Base-by-base conservation (phyloP, 2,329 filamentous ascomycete species). In the Phialemonium atrogriseum region DNA sequence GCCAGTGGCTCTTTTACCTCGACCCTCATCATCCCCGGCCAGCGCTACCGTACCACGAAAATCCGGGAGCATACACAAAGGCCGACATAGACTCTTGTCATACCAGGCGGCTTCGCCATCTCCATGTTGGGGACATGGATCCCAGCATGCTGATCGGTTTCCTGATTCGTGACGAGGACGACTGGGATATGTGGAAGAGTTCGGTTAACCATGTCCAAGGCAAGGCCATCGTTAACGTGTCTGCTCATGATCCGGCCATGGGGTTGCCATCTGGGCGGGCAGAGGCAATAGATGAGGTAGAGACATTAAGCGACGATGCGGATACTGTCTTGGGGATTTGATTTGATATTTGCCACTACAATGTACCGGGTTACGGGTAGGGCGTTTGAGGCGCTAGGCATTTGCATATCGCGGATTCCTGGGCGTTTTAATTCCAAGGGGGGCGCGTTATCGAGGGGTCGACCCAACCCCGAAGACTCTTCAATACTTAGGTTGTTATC, bases 111-210 rank as follows among this genome's bases (percentile, higher is more conserved):
- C 62, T 98, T 12, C 77, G 89, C 22, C 74, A 83, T 34, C 68
- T 98, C 18, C 80, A 91, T 44, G 71, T 98, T 29, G 77, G 78
- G 37, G 88, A 96, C 50, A 91, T 98, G 84, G 91, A 98, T 48
- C 91, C 91, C 0, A 95, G 87, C 50, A 98, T 98, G 91, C 63
- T 98, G 24, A 84, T 98, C 42, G 89, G 86, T 5, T 96, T 96
- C 49, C 61, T 98, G 21, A 87, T 98, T 39, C 73, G 70, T 24
- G 76, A 84, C 36, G 79, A 89, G 45, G 70, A 79, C 25, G 91
- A 98, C 44, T 96, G 89, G 81, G 61, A 70, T 23, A 71, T 76
- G 32, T 96, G 88, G 88, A 81, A 84, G 49, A 66, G 73, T 36
- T 72, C 76, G n/a, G 70, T 94, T 3, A 76, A 76, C 44, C 74